A percentile compares a stretch with the other conserved stretches of the same genome.
Conservation (phyloP, 768 basidiomycete genomes). For the Boletus sp. region DNA sequence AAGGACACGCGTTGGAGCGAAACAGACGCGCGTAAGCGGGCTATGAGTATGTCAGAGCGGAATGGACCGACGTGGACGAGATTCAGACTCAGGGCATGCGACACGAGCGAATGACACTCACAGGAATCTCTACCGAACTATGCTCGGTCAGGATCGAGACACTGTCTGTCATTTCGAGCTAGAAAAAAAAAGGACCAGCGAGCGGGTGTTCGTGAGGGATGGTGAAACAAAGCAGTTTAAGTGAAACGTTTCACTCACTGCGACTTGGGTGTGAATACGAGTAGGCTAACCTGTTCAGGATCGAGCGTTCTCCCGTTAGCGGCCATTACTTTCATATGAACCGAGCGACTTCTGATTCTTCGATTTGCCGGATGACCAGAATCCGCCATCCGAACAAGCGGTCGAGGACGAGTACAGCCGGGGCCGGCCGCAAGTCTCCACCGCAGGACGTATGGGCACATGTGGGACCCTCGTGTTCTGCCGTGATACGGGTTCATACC, state of each 20-base stretch:
- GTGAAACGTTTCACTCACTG: not conserved
- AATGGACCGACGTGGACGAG: not conserved
- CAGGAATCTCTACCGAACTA: constrained; percentile 4
- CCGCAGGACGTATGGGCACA: no score
- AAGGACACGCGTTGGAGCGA: constrained; percentile 18
- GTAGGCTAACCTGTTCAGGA: not conserved
- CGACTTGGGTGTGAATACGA: not conserved
- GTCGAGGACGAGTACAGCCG: no score
- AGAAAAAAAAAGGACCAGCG: not conserved
- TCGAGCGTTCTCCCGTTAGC: not conserved
- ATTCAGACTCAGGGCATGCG: not conserved
- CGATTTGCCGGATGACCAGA: no score
- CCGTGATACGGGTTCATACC: no score
- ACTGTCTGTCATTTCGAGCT: constrained; percentile 4
- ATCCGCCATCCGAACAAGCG: no score
- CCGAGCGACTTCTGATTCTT: not conserved
- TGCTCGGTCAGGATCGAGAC: not conserved
- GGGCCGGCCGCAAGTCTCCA: no score
- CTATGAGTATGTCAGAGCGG: not conserved
- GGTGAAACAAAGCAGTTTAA: not conserved
- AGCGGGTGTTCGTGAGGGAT: not conserved
- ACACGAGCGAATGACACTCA: constrained; percentile 4
- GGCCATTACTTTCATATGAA: not conserved
- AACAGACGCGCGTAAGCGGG: constrained; percentile 6
- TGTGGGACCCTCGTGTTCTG: no score